Evolutionary conservation across 805 yeast species (phyloP).

Genomic region (Ogataea populi-albae): DNA sequence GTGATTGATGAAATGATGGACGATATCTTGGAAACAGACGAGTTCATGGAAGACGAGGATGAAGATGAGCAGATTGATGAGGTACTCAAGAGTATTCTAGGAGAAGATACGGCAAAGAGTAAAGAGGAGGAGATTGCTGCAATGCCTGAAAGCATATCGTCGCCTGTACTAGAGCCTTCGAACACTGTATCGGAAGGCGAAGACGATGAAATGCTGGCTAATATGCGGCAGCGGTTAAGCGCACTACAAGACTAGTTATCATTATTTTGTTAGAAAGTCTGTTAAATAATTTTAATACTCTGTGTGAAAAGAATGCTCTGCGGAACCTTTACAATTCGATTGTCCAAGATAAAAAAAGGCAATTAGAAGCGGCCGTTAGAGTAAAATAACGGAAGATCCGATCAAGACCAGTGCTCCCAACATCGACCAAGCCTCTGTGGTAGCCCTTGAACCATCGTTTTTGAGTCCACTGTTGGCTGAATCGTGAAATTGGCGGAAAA

Average conservation of each 20-base stretch:
- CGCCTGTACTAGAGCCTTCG: constrained; percentile 22
- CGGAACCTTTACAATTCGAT: background rate
- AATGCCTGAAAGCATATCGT: constrained; percentile 16
- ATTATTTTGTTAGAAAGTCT: background rate
- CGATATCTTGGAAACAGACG: constrained; percentile 73
- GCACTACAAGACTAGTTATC: constrained; percentile 63
- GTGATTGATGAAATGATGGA: constrained; percentile 93
- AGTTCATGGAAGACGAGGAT: constrained; percentile 64
- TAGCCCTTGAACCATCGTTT: constrained; percentile 11
- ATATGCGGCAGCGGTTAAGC: constrained; percentile 84
- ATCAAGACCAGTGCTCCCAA: constrained; percentile 23
- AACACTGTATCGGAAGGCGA: constrained; percentile 48
- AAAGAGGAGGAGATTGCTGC: constrained; percentile 14
- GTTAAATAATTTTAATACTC: background rate
- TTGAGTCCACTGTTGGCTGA: constrained; percentile 6
- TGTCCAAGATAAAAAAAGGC: constrained; percentile 1
- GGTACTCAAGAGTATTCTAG: constrained; percentile 47
- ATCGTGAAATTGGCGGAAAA: constrained; percentile 20
- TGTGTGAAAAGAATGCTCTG: too few species aligned
- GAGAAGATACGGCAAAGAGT: constrained; percentile 33
- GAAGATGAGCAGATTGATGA: constrained; percentile 61
- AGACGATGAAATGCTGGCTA: constrained; percentile 71
- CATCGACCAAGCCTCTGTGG: constrained; percentile 16
- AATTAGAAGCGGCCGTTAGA: constrained; percentile 7
- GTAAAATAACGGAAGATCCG: constrained; percentile 19